Conservation (phyloP, 75 land plant genomes). For the Pinus tabuliformis region DNA sequence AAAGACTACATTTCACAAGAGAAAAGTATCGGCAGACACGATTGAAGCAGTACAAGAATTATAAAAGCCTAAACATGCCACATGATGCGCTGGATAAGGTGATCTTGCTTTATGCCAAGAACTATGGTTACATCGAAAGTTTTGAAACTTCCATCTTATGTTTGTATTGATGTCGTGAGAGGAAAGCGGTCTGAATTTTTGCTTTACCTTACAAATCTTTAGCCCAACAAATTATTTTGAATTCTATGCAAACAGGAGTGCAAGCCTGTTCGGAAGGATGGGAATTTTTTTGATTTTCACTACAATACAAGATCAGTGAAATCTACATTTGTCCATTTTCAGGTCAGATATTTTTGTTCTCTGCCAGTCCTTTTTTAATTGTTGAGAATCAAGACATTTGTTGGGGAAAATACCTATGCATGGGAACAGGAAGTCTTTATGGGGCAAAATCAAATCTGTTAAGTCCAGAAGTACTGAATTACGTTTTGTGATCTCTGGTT, state of each 20-base stretch:
- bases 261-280: constrained; percentile 57
- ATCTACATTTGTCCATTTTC: constrained; percentile 92
- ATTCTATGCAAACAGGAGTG: constrained; percentile 46
- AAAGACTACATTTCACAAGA: constrained; percentile 64
- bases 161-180: too few species aligned
- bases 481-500: too few species aligned
- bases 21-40: constrained; percentile 79
- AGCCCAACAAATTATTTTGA: too few species aligned
- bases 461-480: too few species aligned
- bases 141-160: background rate
- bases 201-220: background rate
- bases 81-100: constrained; percentile 74
- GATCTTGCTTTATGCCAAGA: background rate
- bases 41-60: constrained; percentile 85
- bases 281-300: constrained; percentile 69
- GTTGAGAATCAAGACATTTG: too few species aligned
- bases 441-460: too few species aligned
- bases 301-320: constrained; percentile 84
- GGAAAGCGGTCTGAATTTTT: too few species aligned
- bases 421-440: too few species aligned
- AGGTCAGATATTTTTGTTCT: constrained; percentile 32
- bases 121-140: background rate
- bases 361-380: too few species aligned
- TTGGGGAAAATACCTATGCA: too few species aligned
- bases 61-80: constrained; percentile 70